Evolutionary conservation across 2,329 filamentous ascomycete species (phyloP), one percentile per base, ranked within the genome.

Genomic region (Lasiodiplodia citricola): DNA sequence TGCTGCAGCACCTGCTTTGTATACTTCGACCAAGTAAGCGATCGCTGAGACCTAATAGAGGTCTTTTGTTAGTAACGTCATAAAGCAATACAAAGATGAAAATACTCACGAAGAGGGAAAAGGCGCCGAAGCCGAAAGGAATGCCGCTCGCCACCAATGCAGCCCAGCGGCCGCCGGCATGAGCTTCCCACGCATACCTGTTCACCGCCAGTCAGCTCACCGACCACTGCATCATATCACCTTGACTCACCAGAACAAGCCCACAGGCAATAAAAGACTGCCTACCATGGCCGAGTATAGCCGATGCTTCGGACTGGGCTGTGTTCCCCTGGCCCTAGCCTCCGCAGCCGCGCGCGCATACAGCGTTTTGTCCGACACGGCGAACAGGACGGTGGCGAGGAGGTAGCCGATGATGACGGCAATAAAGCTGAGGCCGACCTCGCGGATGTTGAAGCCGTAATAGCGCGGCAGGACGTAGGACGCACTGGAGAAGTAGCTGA

Each of bases 261-360:
- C 83, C 0, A 86, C 64, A 0, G 87, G 86, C 7, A 89, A 75
- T 0, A 84, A 83, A 16, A 87, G 54, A 69, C 85, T 85, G 1
- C 87, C 87, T 10, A 88, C 76, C 85, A 90, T 88, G 18, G 87
- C 86, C 0, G 84, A 82, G 69, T 88, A 86, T 13, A 91, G 78
- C 0, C 88, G 80, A 69, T 89, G 80, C 75, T 91, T 88, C 0
- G 88, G 87, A 0, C 82, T 81, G 0, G 84, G 80, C 52, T 31
- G 25, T 3, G 52, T 4, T 10, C 52, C 52, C 28, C n/a, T 4
- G 18, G 18, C 8, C 21, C 23, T 52, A 21, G 21, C 25, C 25
- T 16, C 25, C 70, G 13, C 51, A 25, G 51, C 51, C 8, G 51
- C 51, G 8, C 51, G 51, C 13, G 51, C 51, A 23, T 83, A 83